Percentiles rank a stretch among this genome's conserved stretches.
phyloP scores from a whole-genome alignment of 2,329 filamentous ascomycete genomes.

The Alternaria sp. region DNA sequence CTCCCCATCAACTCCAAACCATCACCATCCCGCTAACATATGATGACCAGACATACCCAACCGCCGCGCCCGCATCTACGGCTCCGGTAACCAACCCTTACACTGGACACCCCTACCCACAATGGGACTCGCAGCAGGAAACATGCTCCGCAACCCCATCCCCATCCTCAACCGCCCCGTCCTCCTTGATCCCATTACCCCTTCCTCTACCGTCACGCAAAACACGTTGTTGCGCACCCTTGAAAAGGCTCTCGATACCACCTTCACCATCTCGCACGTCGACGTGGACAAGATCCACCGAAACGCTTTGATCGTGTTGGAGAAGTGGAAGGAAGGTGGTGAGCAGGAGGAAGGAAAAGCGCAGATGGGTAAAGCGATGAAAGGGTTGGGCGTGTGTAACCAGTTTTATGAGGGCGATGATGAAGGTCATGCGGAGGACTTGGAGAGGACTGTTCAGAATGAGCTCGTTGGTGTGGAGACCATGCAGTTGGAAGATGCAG shows the following conservation, averaged over 20 bases:
- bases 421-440: constrained; percentile 21
- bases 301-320: constrained; percentile 34
- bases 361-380: constrained; percentile 24
- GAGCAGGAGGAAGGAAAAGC: neutral
- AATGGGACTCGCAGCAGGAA: constrained; percentile 34
- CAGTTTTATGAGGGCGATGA: constrained; percentile 44
- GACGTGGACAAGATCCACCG: constrained; percentile 40
- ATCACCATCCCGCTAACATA: neutral
- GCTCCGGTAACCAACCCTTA: constrained; percentile 34
- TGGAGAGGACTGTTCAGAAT: constrained; percentile 38
- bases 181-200: constrained; percentile 34
- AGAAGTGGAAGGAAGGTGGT: constrained; percentile 25
- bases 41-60: constrained; percentile 25
- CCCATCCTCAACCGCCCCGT: constrained; percentile 35
- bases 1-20: neutral
- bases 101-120: constrained; percentile 42
- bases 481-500: constrained; percentile 36
- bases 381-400: constrained; percentile 37
- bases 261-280: constrained; percentile 33
- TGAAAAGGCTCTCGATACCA: constrained; percentile 24
- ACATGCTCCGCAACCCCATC: constrained; percentile 38
- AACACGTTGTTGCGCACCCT: constrained; percentile 32
- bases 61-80: constrained; percentile 43
- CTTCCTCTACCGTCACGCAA: constrained; percentile 28
- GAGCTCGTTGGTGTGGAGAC: constrained; percentile 35